A percentile compares a stretch with the other conserved stretches of the same genome.
Conservation (phyloP, 1,139 yeast species). For the Kodamaea derodonti region DNA sequence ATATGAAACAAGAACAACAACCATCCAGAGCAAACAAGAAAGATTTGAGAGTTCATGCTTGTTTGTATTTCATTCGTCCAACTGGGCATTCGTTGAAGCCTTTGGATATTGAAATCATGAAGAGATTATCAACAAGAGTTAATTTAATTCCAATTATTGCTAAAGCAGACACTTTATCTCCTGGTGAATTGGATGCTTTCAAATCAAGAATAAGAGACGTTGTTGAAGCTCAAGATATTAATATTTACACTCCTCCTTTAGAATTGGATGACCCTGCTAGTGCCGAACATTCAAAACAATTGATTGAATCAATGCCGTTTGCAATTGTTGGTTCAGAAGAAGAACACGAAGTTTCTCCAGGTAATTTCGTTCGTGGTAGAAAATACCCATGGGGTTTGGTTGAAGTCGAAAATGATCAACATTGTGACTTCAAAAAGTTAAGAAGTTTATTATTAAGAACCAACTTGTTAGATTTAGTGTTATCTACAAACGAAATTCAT, state of each 20-base stretch:
- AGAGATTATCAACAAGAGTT: slow-evolving; percentile 79
- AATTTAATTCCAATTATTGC: slow-evolving; percentile 95
- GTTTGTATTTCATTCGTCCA: slow-evolving; percentile 91
- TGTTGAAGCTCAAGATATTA: slow-evolving; percentile 87
- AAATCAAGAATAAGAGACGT: slow-evolving; percentile 87
- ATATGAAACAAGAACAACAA: slow-evolving; percentile 95
- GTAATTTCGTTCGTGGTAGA: slow-evolving; percentile 80
- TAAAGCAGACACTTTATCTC: slow-evolving; percentile 88
- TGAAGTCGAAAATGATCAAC: slow-evolving; percentile 93
- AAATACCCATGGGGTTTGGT: slow-evolving; percentile 98
- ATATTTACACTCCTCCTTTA: slow-evolving; percentile 85
- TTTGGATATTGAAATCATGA: slow-evolving; percentile 90
- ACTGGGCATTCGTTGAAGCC: slow-evolving; percentile 95
- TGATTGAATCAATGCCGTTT: slow-evolving; percentile 91
- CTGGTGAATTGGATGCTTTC: slow-evolving; percentile 74
- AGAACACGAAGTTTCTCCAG: slow-evolving; percentile 74
- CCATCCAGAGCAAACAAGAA: slow-evolving; percentile 67
- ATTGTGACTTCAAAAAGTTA: slow-evolving; percentile 91
- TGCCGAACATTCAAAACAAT: slow-evolving; percentile 75
- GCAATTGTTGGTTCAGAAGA: slow-evolving; percentile 90
- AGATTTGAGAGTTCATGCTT: slow-evolving; percentile 93
- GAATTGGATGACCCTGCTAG: slow-evolving; percentile 71
- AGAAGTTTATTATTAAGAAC: slow-evolving; percentile 87
- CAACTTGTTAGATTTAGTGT: slow-evolving; percentile 85
- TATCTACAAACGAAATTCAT: slow-evolving; percentile 88